Evolutionary conservation across 2,329 filamentous ascomycete species (phyloP).

Genomic region (Penicillium sp.): DNA sequence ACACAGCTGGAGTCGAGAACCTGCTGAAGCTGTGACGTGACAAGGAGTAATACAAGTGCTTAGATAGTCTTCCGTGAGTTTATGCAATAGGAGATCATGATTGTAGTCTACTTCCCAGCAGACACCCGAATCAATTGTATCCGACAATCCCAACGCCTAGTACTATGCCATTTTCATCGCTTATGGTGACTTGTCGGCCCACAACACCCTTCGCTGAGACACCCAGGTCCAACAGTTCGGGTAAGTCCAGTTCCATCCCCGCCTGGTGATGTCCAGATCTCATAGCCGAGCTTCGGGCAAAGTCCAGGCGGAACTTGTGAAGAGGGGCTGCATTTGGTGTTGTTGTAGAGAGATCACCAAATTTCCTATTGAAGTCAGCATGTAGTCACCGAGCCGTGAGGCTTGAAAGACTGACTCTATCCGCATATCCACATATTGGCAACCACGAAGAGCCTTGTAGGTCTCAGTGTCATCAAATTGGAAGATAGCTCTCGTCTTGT

Average conservation of each 20-base stretch:
- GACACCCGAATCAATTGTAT: constrained; percentile 30
- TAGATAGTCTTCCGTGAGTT: neutral
- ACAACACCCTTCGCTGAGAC: constrained; percentile 39
- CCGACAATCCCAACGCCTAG: constrained; percentile 39
- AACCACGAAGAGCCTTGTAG: constrained; percentile 23
- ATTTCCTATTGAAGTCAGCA: constrained; percentile 11
- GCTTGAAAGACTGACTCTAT: constrained; percentile 34
- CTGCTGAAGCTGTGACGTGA: constrained; percentile 30
- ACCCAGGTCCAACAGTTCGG: constrained; percentile 36
- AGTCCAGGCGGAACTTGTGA: constrained; percentile 30
- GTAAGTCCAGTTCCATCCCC: constrained; percentile 32
- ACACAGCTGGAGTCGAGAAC: constrained; percentile 31
- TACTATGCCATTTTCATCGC: constrained; percentile 22
- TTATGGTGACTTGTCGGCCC: constrained; percentile 35
- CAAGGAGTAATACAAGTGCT: neutral
- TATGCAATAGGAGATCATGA: constrained; percentile 1
- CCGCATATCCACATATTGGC: constrained; percentile 29
- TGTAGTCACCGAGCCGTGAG: neutral
- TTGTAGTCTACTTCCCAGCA: neutral
- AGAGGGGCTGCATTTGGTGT: constrained; percentile 21
- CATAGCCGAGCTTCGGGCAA: constrained; percentile 4
- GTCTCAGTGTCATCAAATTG: constrained; percentile 28
- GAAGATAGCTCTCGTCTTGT: constrained; percentile 30
- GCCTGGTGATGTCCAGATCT: neutral
- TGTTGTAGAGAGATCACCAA: constrained; percentile 29